These are phyloP conservation scores for Rhizopogon roseolus DNA, from an alignment of 768 basidiomycete species.

Conservation along the genomic window DNA sequence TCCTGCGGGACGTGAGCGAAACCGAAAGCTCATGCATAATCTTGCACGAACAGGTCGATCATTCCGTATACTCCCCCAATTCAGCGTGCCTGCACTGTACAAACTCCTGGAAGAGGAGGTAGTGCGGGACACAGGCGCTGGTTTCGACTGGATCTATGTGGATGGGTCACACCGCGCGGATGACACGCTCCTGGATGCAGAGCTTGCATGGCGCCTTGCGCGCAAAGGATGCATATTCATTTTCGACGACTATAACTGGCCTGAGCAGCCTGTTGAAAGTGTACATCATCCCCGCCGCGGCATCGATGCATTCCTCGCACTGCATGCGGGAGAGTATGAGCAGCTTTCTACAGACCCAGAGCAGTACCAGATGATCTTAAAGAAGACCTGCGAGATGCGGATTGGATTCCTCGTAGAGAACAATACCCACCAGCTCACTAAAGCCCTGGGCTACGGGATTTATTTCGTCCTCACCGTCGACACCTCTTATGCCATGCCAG, in stretches of 20 bases:
- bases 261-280: slow-evolving; percentile 41
- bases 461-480: slow-evolving; percentile 43
- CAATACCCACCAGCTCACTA: slow-evolving; percentile 1
- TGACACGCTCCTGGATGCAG: slow-evolving; percentile 58
- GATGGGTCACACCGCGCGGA: slow-evolving; percentile 58
- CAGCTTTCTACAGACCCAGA: slow-evolving; percentile 28
- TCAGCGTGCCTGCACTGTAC: slow-evolving; percentile 50
- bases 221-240: slow-evolving; percentile 46
- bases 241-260: slow-evolving; percentile 58
- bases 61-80: slow-evolving; percentile 43
- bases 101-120: slow-evolving; percentile 44
- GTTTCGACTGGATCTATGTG: slow-evolving; percentile 57
- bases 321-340: slow-evolving; percentile 47
- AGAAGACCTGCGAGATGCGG: slow-evolving; percentile 45
- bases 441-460: slow-evolving; percentile 39
- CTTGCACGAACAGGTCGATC: slow-evolving; percentile 38
- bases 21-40: slow-evolving; percentile 41
- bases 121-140: slow-evolving; percentile 21
- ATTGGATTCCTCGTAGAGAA: slow-evolving; percentile 35
- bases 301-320: slow-evolving; percentile 48
- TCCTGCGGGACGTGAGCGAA: slow-evolving; percentile 41
- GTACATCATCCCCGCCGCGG: slow-evolving; percentile 52
- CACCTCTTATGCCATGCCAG: slow-evolving; percentile 41
- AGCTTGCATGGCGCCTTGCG: slow-evolving; percentile 53
- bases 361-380: slow-evolving; percentile 49